phyloP scores from a whole-genome alignment of 2,329 filamentous ascomycete species.

The Cercospora janseana region DNA sequence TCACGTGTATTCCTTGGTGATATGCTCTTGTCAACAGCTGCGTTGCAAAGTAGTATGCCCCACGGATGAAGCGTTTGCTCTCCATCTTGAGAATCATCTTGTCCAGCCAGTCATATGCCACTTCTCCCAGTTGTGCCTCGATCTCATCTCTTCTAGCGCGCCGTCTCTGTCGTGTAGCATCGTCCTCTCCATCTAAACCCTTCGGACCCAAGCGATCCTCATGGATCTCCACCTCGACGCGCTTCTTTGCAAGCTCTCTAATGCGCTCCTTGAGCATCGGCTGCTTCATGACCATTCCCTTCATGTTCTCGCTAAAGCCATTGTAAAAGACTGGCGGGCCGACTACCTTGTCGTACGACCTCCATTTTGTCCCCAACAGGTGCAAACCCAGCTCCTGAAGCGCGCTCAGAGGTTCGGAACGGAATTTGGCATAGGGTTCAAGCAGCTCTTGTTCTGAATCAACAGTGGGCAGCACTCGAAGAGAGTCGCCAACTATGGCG shows the following conservation, averaged over 20 bases:
- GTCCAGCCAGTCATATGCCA: slow-evolving; percentile 83
- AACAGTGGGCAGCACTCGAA: slow-evolving; percentile 47
- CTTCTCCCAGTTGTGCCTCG: slow-evolving; percentile 70
- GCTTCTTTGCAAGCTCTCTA: slow-evolving; percentile 68
- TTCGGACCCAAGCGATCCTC: slow-evolving; percentile 65
- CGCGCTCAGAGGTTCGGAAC: slow-evolving; percentile 71
- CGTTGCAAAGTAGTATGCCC: slow-evolving; percentile 84
- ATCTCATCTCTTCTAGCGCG: slow-evolving; percentile 50
- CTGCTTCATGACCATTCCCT: slow-evolving; percentile 69
- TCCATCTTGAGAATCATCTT: slow-evolving; percentile 99
- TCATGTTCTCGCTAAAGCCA: slow-evolving; percentile 91
- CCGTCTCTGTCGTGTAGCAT: slow-evolving; percentile 53
- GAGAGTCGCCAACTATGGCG: slow-evolving; percentile 46
- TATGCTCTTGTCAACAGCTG: slow-evolving; percentile 90
- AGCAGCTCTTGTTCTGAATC: slow-evolving; percentile 66
- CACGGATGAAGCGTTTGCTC: slow-evolving; percentile 84
- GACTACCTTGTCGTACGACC: slow-evolving; percentile 84
- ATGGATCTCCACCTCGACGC: slow-evolving; percentile 72
- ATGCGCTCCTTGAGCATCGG: slow-evolving; percentile 74
- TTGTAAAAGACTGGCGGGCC: slow-evolving; percentile 91
- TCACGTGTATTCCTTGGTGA: slow-evolving; percentile 94
- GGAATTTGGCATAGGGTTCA: slow-evolving; percentile 83
- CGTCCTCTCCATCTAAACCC: slow-evolving; percentile 48
- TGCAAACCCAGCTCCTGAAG: slow-evolving; percentile 90
- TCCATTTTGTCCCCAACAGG: slow-evolving; percentile 91